Base-by-base conservation (phyloP, 495 filamentous ascomycete genomes). In the Penicillium simplicissimum region DNA sequence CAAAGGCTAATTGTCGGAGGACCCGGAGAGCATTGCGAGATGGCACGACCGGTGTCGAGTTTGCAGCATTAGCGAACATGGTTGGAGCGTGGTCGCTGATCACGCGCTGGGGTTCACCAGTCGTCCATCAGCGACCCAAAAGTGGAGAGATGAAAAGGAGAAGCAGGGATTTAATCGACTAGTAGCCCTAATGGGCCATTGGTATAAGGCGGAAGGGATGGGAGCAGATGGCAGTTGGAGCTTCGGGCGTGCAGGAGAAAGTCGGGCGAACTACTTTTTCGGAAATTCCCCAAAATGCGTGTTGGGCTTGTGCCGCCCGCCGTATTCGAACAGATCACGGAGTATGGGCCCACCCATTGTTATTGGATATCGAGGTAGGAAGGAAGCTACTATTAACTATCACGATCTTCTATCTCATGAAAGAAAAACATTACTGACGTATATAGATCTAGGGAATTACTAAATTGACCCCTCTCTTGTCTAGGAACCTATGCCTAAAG, bases 21-120 rank as follows among this genome's bases (percentile, higher is more conserved):
- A 76, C 74, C 47, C 77, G 76, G 34, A 81, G 72, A 33, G 76
- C 77, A 71, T 80, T 79, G 54, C 74, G 78, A 40, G 79, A 80
- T 33, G 79, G 79, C 23, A 79, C 69, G 56, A 70, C 65, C 11
- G 77, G 66, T 40, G 70, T 62, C 47, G 65, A 60, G 42, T 67
- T 67, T 34, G 68, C 62, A 58, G 74, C 63, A 60, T 71, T 74
- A 45, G 71, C 37, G 61, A 74, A 67, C 76, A 79, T 79, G 60
- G 57, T 65, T 55, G 23, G 48, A 52, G 49, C 60, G 65, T 69
- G 69, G 64, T 67, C 72, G 71, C 75, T 38, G 62, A 63, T 52
- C 63, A 61, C 67, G 69, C 59, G 67, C 67, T 61, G 52, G 52
- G 47, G 25, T 15, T 67, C 53, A 70, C 60, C 64, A 67, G 58